Evolutionary conservation across 2,329 filamentous ascomycete species (phyloP), one percentile per base, ranked within the genome.

Genomic region (Neonectria neomacrospora): DNA sequence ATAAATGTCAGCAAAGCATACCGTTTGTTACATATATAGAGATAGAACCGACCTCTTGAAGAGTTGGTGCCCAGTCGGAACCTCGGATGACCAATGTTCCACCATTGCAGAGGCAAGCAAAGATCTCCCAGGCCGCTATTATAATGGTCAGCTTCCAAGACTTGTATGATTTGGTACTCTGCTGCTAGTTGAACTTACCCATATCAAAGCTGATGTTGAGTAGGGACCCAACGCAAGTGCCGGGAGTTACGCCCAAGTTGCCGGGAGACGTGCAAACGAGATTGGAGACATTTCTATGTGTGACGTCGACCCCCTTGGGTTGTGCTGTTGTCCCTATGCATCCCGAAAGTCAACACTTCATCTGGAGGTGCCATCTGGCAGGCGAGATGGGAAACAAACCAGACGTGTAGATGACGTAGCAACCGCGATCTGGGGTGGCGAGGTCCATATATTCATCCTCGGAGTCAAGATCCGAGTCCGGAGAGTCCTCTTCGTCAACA

Each of bases 201-300:
- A 88, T 88, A 66, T 88, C 86, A 65, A 88, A 89, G 45, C 83
- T 84, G 47, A 89, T 82, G 64, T 85, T 88, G 42, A 88, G 77
- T 7, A 88, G 78, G 58, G 86, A 85, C 3, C 82, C 85, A 8
- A 88, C 86, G 12, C 80, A 80, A 11, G 79, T 83, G 12, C 86
- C 86, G 2, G 78, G 73, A 11, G 68, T 74, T 54, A 88, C 83
- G 3, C 81, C 82, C 16, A 89, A 71, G 60, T 80, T 82, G 6
- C 83, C 85, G 0, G 86, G 86, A 22, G 80, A 78, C 26, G 82
- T 73, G 58, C 83, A 81, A 5, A 88, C 75, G 11, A 86, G 76
- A 71, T 88, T 88, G 16, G 82, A 80, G 18, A 88, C 83, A 66
- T 86, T 86, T 37, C 73, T 74, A 63, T 89, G 87, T 18, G 80